phyloP scores from a whole-genome alignment of 2,329 filamentous ascomycete species.

The Sporothrix euskadiensis region DNA sequence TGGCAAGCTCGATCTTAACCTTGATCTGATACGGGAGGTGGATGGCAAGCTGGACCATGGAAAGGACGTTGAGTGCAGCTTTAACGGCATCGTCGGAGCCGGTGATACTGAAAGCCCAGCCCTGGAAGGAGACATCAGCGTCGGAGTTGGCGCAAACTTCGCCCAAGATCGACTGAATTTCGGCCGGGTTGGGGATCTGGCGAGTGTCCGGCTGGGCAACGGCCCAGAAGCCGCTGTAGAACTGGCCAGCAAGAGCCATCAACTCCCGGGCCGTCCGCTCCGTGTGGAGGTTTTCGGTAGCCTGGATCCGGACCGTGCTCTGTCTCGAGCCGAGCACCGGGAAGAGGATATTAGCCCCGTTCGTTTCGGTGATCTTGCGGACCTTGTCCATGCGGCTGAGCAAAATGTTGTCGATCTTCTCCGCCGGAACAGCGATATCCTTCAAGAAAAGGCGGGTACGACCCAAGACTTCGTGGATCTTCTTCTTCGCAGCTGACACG shows the following conservation, averaged over 20 bases:
- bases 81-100: constrained; percentile 97
- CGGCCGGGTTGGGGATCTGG: constrained; percentile 62
- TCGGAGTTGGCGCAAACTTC: constrained; percentile 97
- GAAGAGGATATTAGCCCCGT: constrained; percentile 92
- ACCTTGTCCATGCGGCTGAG: constrained; percentile 92
- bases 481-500: constrained; percentile 86
- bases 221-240: constrained; percentile 97
- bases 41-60: constrained; percentile 84
- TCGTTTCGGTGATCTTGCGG: constrained; percentile 94
- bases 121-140: constrained; percentile 92
- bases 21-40: constrained; percentile 89
- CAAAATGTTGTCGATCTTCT: constrained; percentile 93
- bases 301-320: constrained; percentile 84
- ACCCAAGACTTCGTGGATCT: constrained; percentile 80
- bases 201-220: constrained; percentile 74
- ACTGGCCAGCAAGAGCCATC: constrained; percentile 93
- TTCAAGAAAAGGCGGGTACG: constrained; percentile 85
- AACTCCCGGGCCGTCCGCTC: constrained; percentile 94
- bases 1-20: constrained; percentile 97
- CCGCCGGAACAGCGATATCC: constrained; percentile 82
- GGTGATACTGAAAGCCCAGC: constrained; percentile 88
- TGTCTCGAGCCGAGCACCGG: constrained; percentile 84
- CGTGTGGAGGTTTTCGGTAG: constrained; percentile 87
- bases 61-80: constrained; percentile 89
- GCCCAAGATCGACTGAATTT: constrained; percentile 86